Evolutionary conservation across 768 basidiomycete genomes (phyloP).

Genomic region (Mycena sanguinolenta): DNA sequence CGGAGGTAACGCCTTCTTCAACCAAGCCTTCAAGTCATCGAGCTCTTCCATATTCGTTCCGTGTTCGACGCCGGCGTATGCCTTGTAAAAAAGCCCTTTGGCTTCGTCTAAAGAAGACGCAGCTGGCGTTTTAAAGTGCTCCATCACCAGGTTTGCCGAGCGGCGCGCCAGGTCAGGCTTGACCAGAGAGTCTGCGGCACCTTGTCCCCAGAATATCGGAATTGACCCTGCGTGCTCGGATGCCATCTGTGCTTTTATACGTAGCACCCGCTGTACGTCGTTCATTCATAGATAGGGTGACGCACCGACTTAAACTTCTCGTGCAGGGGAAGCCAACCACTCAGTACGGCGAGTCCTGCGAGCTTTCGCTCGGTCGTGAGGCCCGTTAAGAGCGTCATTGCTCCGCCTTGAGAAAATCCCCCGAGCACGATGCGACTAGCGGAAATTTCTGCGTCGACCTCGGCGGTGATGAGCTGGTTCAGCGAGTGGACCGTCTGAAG

Average conservation of each 20-base stretch:
- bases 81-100: conserved; percentile 75
- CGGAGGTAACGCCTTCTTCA: conserved; percentile 68
- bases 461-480: conserved; percentile 77
- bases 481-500: conserved; percentile 71
- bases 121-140: conserved; percentile 64
- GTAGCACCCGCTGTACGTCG: conserved; percentile 3
- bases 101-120: conserved; percentile 53
- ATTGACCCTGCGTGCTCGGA: conserved; percentile 69
- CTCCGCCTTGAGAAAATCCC: conserved; percentile 90
- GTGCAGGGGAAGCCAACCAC: conserved; percentile 83
- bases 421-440: conserved; percentile 84
- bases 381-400: conserved; percentile 83
- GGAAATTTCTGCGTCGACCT: conserved; percentile 79
- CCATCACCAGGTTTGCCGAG: conserved; percentile 70
- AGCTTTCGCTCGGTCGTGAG: conserved; percentile 76
- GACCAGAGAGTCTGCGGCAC: conserved; percentile 82
- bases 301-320: conserved; percentile 75
- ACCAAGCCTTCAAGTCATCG: conserved; percentile 77
- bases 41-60: conserved; percentile 75
- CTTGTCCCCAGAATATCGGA: conserved; percentile 92
- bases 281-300: conserved; percentile 16
- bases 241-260: conserved; percentile 61
- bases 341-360: conserved; percentile 79
- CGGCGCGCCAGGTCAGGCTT: conserved; percentile 63
- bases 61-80: conserved; percentile 79